Evolutionary conservation across 768 basidiomycete genomes (phyloP), one percentile per base, ranked within the genome.

Genomic region (Amanita rimosa): DNA sequence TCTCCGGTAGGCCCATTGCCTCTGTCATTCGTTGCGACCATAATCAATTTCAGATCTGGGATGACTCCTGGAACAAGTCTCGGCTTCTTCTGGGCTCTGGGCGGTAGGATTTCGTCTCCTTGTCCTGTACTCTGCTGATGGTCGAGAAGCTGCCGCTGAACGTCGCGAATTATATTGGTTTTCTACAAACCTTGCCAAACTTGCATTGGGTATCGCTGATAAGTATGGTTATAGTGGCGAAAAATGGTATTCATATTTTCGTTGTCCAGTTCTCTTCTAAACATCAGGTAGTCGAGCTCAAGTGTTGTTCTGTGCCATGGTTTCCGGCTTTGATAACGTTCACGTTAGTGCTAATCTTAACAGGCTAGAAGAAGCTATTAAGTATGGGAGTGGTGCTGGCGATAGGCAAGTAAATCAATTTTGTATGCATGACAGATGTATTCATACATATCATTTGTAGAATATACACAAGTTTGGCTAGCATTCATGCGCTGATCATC

Each of bases 41-140:
- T 10, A n/a, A 16, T 13, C 7, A 24, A 27, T 53, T 3, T 11
- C 33, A 84, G 81, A 22, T 75, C 72, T 48, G 85, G 83, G 4
- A 81, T 87, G 69, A 73, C 79, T 6, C 74, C 82, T 13, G 81
- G 81, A 4, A 79, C 81, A 6, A 76, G 81, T 0, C 62, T 82
- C 14, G 85, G 85, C 5, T 82, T 87, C 62, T 82, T 85, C 57
- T 85, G 80, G 81, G 74, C 78, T 11, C 64, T 83, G 5, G 77
- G 75, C 59, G 79, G 81, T 81, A 55, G 24, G 62, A 10, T 33
- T 37, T 17, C 46, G 35, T 13, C 19, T 16, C n/a, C 2, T 17
- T 42, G 10, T 29, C 19, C n/a, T 19, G 19, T 48, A n/a, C 49
- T 36, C 14, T 40, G 22, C 43, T 53, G 8, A 54, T 27, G 36